These are phyloP conservation scores for Lithospermum erythrorhizon DNA, from an alignment of 257 asterid genomes.

Conservation along the genomic window DNA sequence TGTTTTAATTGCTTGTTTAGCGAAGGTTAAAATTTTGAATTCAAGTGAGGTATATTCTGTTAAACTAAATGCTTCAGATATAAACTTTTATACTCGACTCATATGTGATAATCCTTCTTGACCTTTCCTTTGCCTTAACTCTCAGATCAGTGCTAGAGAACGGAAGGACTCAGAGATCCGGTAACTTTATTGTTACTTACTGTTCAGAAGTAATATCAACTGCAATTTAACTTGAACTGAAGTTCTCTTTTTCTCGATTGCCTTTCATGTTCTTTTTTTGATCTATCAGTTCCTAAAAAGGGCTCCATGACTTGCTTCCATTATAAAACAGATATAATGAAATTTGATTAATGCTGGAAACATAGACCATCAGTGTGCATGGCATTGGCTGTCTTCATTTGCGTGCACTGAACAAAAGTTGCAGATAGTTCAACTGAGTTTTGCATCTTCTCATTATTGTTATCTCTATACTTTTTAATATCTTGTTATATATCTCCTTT, in stretches of 20 bases:
- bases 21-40: conserved; percentile 53
- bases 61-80: conserved; percentile 2
- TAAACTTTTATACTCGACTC: background rate
- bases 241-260: background rate
- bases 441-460: background rate
- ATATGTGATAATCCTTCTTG: conserved; percentile 13
- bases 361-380: too few species aligned
- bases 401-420: background rate
- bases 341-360: too few species aligned
- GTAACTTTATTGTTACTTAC: conserved; percentile 29
- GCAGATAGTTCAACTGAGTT: too few species aligned
- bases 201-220: background rate
- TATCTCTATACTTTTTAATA: background rate
- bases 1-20: conserved; percentile 76
- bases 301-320: too few species aligned
- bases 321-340: too few species aligned
- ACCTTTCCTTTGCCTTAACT: conserved; percentile 13
- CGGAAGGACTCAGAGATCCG: conserved; percentile 94
- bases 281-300: too few species aligned
- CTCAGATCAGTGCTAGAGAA: conserved; percentile 75
- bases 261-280: background rate
- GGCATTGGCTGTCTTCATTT: too few species aligned
- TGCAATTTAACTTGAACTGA: background rate
- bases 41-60: conserved; percentile 67
- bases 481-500: background rate